Evolutionary conservation across 176 grass and related monocot genomes (phyloP), one percentile per base, ranked within the genome.

Genomic region (Aegilops umbellulata): DNA sequence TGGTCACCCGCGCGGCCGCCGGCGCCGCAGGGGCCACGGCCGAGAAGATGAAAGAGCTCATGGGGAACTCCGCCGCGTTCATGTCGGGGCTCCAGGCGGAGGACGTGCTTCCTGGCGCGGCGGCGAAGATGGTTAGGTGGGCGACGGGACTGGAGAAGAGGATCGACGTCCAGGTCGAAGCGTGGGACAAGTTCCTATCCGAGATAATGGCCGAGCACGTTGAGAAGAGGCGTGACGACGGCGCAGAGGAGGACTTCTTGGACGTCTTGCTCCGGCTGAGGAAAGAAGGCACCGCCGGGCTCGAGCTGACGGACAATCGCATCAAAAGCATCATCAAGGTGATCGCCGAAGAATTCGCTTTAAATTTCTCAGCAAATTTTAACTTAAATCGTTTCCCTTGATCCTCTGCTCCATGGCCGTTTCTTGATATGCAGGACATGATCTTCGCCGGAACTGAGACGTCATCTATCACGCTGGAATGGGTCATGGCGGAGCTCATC

Each of bases 401-500:
- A 65, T 27, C 12, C 25, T 65, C 20, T 58, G 55, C 63, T 14
- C 20, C 10, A n/a, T 61, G 25, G 12, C 62, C 30, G 13, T 36
- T 35, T 69, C 30, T 10, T 16, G n/a, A 7, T 29, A 10, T 27
- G 5, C 35, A 80, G 77, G 77, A 80, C 15, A 24, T 80, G 14
- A 80, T 80, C 14, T 36, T 14, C 5, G 58, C 58, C 9, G 77
- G 58, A 8, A 80, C 58, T 5, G 58, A 64, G 10, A 79, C 57
- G 20, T 79, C 57, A 2, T 63, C 60, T n/a, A 35, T 79, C 32
- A 79, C 77, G 13, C 77, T 79, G 49, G 49, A 78, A 23, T 60
- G 75, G 73, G 29, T 60, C 65, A 93, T 95, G 91, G 82, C 91
- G 10, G 94, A 93, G 82, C 81, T 93, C 38, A 30, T 81, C 4